Percentiles rank a stretch among this genome's conserved stretches.
These are phyloP conservation scores for Lippia alba DNA, from an alignment of 305 asterid genomes.

Conservation along the genomic window DNA sequence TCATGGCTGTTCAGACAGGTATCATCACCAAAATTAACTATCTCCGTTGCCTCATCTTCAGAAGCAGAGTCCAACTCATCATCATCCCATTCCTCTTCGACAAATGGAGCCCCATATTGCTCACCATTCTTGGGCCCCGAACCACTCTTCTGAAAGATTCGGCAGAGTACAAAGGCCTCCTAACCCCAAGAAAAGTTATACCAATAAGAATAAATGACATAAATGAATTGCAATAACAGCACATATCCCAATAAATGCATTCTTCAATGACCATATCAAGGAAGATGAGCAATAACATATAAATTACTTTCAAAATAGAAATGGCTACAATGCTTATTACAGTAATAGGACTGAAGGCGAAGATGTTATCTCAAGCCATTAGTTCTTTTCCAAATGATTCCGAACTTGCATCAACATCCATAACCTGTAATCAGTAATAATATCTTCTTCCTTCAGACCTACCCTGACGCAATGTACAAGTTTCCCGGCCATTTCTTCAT, in stretches of 20 bases:
- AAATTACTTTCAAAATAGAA: neutral
- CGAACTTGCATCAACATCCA: constrained; percentile 41
- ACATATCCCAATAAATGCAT: neutral
- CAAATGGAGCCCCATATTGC: constrained; percentile 93
- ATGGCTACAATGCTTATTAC: neutral
- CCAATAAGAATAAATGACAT: constrained; percentile 24
- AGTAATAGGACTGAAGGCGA: neutral
- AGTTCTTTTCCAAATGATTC: constrained; percentile 26
- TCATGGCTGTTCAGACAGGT: constrained; percentile 61
- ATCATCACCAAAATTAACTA: constrained; percentile 63
- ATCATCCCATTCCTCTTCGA: constrained; percentile 95
- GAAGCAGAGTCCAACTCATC: constrained; percentile 58
- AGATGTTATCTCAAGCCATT: constrained; percentile 22
- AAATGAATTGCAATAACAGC: neutral
- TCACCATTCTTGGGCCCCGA: constrained; percentile 98
- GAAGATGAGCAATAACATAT: too few relatives aligned
- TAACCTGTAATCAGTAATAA: constrained; percentile 12
- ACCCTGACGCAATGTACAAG: constrained; percentile 36
- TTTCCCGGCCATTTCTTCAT: constrained; percentile 32
- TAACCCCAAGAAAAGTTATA: constrained; percentile 32
- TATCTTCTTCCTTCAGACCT: constrained; percentile 8
- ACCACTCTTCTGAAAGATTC: constrained; percentile 98
- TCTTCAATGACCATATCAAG: too few relatives aligned
- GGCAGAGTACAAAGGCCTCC: constrained; percentile 93
- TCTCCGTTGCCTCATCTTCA: constrained; percentile 65